Conservation (phyloP, 305 asterid species). For the Rubia balearica region DNA sequence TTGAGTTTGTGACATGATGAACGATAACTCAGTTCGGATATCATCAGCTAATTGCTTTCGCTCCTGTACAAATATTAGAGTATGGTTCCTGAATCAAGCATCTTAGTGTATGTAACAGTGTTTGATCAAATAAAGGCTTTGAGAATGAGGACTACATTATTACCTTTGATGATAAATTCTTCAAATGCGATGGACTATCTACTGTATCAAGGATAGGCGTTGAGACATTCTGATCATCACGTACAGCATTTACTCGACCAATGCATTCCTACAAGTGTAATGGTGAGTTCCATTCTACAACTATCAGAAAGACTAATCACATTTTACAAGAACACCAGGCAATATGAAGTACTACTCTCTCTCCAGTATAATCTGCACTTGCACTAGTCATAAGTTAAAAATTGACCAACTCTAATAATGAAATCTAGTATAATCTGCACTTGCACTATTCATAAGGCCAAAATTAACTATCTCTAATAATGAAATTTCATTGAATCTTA, state of each 20-base stretch:
- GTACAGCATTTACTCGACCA: constrained; percentile 31
- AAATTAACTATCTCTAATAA: neutral
- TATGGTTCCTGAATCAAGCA: constrained; percentile 17
- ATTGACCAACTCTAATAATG: neutral
- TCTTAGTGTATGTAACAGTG: constrained; percentile 6
- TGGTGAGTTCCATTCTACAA: neutral
- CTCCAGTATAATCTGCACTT: neutral
- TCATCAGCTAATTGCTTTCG: constrained; percentile 71
- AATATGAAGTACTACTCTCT: too few relatives aligned
- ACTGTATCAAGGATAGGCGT: constrained; percentile 72
- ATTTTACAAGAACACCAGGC: neutral
- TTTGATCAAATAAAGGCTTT: neutral
- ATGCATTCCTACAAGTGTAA: constrained; percentile 34
- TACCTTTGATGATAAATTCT: constrained; percentile 68
- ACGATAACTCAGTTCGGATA: constrained; percentile 57
- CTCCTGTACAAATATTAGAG: constrained; percentile 45
- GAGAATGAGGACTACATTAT: neutral
- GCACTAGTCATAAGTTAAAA: neutral
- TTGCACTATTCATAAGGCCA: neutral
- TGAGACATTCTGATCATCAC: constrained; percentile 38
- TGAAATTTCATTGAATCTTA: neutral
- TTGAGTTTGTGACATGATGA: constrained; percentile 32
- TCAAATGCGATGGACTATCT: constrained; percentile 65
- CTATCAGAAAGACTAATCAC: neutral
- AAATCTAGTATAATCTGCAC: neutral